Conservation (phyloP, 352 stramenopile genomes). For the Phytophthora sansomeana region DNA sequence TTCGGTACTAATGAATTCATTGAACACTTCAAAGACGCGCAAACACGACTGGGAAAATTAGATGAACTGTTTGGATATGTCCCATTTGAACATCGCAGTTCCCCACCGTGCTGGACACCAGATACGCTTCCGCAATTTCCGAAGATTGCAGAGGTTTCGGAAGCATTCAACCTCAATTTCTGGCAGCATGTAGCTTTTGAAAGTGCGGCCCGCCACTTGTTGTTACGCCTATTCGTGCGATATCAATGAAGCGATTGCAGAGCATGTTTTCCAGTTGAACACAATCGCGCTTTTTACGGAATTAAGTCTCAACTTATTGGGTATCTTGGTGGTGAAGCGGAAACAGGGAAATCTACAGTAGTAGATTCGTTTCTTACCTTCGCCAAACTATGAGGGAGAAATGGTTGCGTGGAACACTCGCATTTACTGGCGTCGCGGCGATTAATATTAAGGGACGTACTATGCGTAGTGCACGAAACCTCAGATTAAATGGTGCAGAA, state of each 20-base stretch:
- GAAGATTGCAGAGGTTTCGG: conserved; percentile 17
- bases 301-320: conserved; percentile 17
- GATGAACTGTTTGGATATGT: not conserved
- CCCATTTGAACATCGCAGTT: not conserved
- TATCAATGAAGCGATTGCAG: not conserved
- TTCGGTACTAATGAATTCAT: not conserved
- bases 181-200: conserved; percentile 43
- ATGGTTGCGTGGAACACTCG: conserved; percentile 5
- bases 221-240: conserved; percentile 26
- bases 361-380: conserved; percentile 24
- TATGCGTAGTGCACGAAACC: conserved; percentile 31
- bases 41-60: not conserved
- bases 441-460: conserved; percentile 29
- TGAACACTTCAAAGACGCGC: not conserved
- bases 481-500: conserved; percentile 11
- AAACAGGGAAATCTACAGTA: conserved; percentile 35
- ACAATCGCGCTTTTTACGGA: not conserved
- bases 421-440: conserved; percentile 16
- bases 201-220: conserved; percentile 23
- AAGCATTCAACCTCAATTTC: conserved; percentile 33
- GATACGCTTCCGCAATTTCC: conserved; percentile 19
- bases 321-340: conserved; percentile 30
- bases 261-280: not conserved
- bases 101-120: not conserved
- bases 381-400: conserved; percentile 21